A percentile compares a stretch with the other conserved stretches of the same genome.
Evolutionary conservation across 2,329 filamentous ascomycete genomes (phyloP).

Genomic region (Venturia nashicola): DNA sequence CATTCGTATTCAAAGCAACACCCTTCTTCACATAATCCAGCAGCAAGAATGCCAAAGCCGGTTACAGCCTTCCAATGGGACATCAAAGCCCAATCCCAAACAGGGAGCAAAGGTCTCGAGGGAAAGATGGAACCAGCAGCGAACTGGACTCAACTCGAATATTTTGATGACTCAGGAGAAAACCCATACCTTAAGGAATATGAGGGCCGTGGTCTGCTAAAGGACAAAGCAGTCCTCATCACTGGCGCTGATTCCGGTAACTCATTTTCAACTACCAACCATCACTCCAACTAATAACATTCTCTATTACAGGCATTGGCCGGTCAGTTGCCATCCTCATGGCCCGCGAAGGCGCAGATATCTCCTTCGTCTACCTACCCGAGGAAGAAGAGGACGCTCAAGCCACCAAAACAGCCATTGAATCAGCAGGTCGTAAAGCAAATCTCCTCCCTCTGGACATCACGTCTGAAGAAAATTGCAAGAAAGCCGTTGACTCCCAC

Average conservation of each 20-base stretch:
- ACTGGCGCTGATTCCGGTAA: conserved; percentile 72
- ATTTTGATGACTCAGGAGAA: conserved; percentile 17
- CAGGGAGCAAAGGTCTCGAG: conserved; percentile 20
- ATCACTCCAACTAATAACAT: too few species aligned
- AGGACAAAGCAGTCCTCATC: conserved; percentile 64
- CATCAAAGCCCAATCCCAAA: conserved; percentile 19
- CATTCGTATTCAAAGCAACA: not conserved
- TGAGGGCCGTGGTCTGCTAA: conserved; percentile 61
- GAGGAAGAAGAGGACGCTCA: conserved; percentile 45
- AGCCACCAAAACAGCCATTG: conserved; percentile 39
- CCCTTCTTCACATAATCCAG: not conserved
- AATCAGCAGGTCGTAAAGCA: conserved; percentile 37
- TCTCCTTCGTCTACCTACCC: conserved; percentile 43
- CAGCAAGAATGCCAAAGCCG: conserved; percentile 7
- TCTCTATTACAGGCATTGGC: conserved; percentile 28
- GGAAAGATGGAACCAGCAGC: conserved; percentile 19
- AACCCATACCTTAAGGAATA: conserved; percentile 44
- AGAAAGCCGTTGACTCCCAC: conserved; percentile 39
- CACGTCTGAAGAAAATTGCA: conserved; percentile 38
- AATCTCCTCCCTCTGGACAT: conserved; percentile 38
- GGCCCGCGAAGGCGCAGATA: conserved; percentile 45
- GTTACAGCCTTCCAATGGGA: conserved; percentile 15
- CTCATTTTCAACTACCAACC: conserved; percentile 3
- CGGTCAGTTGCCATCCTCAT: conserved; percentile 43
- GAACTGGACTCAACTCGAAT: conserved; percentile 21